phyloP scores from a whole-genome alignment of 1,284 basidiomycete genomes.

The Cryptococcus sp. region DNA sequence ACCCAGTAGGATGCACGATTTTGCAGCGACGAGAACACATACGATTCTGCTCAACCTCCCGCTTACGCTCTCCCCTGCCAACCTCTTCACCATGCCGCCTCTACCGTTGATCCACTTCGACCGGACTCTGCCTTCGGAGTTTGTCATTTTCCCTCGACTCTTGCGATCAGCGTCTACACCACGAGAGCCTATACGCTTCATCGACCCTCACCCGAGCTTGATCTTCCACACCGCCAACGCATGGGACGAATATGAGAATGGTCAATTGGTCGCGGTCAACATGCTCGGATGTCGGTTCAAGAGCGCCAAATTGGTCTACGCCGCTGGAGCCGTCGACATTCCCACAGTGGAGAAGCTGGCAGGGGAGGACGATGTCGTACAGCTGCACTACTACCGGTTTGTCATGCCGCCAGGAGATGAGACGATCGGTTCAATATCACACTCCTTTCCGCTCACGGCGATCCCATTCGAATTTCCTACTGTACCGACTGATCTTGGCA shows the following conservation, averaged over 20 bases:
- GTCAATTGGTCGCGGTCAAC: constrained; percentile 25
- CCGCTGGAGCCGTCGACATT: constrained; percentile 48
- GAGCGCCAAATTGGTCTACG: constrained; percentile 50
- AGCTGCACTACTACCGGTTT: constrained; percentile 50
- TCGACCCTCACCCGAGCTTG: constrained; percentile 46
- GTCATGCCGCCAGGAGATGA: constrained; percentile 11
- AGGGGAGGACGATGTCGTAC: constrained; percentile 46
- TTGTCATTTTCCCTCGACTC: constrained; percentile 49
- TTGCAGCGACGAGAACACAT: constrained; percentile 46
- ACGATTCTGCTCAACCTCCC: constrained; percentile 51
- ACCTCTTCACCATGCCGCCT: constrained; percentile 44
- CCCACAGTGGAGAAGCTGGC: constrained; percentile 28
- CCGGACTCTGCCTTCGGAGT: constrained; percentile 43
- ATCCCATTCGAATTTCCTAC: constrained; percentile 53
- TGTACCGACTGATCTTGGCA: constrained; percentile 34
- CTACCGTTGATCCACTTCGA: constrained; percentile 50
- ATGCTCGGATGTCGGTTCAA: constrained; percentile 51
- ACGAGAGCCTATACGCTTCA: constrained; percentile 42
- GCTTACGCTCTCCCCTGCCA: constrained; percentile 49
- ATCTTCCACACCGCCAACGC: constrained; percentile 53
- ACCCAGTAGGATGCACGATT: constrained; percentile 53
- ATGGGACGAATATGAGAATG: constrained; percentile 42
- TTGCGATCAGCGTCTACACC: constrained; percentile 21
- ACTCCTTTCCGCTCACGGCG: constrained; percentile 48
- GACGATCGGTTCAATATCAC: constrained; percentile 27